phyloP scores from a whole-genome alignment of 805 yeast genomes.

The Ogataea trehaloabstinens region DNA sequence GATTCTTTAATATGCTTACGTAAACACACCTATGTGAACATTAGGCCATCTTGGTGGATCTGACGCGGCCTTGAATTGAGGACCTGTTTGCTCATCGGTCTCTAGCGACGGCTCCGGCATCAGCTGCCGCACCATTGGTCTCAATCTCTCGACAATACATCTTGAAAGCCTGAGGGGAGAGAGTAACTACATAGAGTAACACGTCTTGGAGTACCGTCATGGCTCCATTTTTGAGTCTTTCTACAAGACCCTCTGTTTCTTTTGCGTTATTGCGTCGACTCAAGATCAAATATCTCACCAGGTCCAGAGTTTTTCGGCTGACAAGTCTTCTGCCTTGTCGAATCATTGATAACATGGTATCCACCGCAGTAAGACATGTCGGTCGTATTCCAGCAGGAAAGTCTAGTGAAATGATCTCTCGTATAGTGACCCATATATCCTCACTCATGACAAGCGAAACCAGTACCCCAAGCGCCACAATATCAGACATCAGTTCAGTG shows the following conservation, averaged over 20 bases:
- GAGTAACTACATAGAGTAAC: slow-evolving; percentile 14
- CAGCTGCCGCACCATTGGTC: too few species aligned
- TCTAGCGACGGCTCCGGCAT: too few species aligned
- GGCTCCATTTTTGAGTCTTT: slow-evolving; percentile 2
- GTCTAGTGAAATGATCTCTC: slow-evolving; percentile 6
- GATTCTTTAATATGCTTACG: too few species aligned
- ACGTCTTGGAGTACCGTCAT: slow-evolving; percentile 18
- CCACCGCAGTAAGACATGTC: slow-evolving; percentile 3
- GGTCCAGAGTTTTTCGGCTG: background rate
- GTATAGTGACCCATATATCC: slow-evolving; percentile 4
- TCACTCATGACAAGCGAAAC: slow-evolving; percentile 3
- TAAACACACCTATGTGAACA: too few species aligned
- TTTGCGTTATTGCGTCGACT: slow-evolving; percentile 5
- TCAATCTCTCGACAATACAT: slow-evolving; percentile 15
- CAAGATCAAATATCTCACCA: slow-evolving; percentile 7
- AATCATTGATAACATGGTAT: background rate
- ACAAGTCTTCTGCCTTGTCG: background rate
- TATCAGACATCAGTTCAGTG: background rate
- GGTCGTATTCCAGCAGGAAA: slow-evolving; percentile 4
- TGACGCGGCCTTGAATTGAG: too few species aligned
- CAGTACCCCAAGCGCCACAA: slow-evolving; percentile 1
- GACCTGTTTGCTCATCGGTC: too few species aligned
- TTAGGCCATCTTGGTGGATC: too few species aligned
- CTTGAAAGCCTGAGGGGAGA: slow-evolving; percentile 19
- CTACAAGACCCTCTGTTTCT: background rate